Evolutionary conservation across 331 rosid species (phyloP), one percentile per base, ranked within the genome.

Genomic region (Phaseolus coccineus): DNA sequence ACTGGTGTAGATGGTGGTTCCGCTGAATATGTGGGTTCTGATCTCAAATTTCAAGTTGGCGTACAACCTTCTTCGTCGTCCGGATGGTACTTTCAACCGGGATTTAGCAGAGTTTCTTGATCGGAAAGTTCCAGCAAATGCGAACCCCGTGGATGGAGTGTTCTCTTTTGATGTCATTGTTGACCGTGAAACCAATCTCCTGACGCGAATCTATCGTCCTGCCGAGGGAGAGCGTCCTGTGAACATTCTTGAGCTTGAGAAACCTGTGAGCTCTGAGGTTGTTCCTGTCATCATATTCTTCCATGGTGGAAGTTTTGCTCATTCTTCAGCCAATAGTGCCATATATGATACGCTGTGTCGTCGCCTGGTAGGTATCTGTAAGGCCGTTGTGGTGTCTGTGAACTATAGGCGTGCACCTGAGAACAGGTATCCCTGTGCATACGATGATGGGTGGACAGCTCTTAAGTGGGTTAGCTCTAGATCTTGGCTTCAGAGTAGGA

Each of bases 271-370:
- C 40, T 63, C 87, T 35, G 97, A 89, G 84, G 81, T 93, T 83
- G 63, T 84, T 9, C 98, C 98, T 77, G 94, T 95, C 3, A 84
- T 95, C n/a, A 57, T 95, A 31, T 95, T 95, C 87, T 95, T 95
- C 79, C 99, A 95, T 8, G 99, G 99, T 74, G 99, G 99, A 83
- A 95, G 99, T 84, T 95, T 95, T 84, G 97, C 93, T 0, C 99
- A 93, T 75, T 95, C 98, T 46, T 95, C 99, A 14, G 90, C 94
- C 3, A 90, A 95, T 65, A 95, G 97, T 79, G 97, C 96, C 8
- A 95, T 95, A 57, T 95, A 95, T 70, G 99, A 95, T 61, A 85
- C 92, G 3, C 76, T 95, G 10, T 95, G 99, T 62, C 97, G 97
- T 19, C 86, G 99, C 42, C 81, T 95, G 66, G 97, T 91, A 7